Evolutionary conservation across 2,329 filamentous ascomycete species (phyloP), one percentile per base, ranked within the genome.

Genomic region (Gyromitra esculenta): DNA sequence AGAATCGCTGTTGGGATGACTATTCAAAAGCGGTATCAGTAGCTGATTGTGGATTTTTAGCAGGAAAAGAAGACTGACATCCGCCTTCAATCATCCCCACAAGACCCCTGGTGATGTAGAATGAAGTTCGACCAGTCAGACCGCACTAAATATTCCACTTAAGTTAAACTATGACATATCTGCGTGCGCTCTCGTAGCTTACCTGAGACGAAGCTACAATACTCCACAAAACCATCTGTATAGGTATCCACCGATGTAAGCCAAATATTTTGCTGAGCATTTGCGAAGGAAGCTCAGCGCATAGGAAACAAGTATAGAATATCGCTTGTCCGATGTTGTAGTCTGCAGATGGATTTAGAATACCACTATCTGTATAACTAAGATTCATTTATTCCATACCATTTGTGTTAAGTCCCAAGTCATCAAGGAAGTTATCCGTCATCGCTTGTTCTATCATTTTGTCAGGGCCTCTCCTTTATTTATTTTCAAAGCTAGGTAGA

Each of bases 1-100:
- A 91, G 84, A 13, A 91, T 87, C 25, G 88, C 88, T 75, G 89
- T 88, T 0, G 89, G 88, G 64, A 91, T 90, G 78, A 91, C 91
- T 0, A 88, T 84, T 21, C n/a, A 60, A 7, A 45, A 13, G 85
- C 81, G 67, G 15, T 11, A 5, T 78, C 21, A 76, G 67, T 64
- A 45, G 45, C 15, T 45, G 50, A 45, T 50, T n/a, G 31, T 69
- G 73, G 56, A 43, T 75, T 75, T 37, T 72, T 82, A 59, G 86
- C 82, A 75, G 83, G 85, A 5, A 83, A 83, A 66, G 21, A 65
- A 69, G 62, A 84, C 82, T 76, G 81, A 84, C 73, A 74, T 74
- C 81, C 82, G 63, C 83, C 85, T 78, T 85, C 85, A 37, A 86
- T 83, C 15, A 85, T 78, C 0, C 85, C 85, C 0, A 86, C 80